phyloP scores from a whole-genome alignment of 1,139 yeast species.

The Sugiyamaella pinicola region DNA sequence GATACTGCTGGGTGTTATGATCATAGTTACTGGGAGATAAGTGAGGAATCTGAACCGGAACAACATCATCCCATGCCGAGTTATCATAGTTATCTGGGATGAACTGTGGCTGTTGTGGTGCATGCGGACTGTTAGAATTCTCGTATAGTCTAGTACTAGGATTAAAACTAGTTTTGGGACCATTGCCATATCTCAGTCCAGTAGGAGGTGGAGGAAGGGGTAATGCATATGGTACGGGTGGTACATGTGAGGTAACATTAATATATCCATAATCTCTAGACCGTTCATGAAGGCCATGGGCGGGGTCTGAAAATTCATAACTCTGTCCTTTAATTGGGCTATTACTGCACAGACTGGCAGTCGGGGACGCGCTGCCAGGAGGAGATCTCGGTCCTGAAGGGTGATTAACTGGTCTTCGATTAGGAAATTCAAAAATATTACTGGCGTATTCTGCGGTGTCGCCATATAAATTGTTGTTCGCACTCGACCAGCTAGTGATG shows the following conservation, averaged over 20 bases:
- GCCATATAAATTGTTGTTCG: not conserved
- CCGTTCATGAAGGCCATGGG: not conserved
- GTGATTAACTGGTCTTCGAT: conserved; percentile 25
- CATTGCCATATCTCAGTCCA: conserved; percentile 1
- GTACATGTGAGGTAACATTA: not conserved
- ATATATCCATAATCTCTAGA: conserved; percentile 1
- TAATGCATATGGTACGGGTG: conserved; percentile 4
- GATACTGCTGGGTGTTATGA: conserved; percentile 1
- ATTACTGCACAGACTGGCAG: not conserved
- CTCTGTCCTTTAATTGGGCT: not conserved
- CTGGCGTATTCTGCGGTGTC: not conserved
- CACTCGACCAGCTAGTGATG: conserved; percentile 1
- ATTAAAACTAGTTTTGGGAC: not conserved
- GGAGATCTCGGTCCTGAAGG: conserved; percentile 26
- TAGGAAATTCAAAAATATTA: conserved; percentile 22
- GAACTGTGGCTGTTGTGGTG: conserved; percentile 9
- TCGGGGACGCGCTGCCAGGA: conserved; percentile 11
- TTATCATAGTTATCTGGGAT: conserved; percentile 20
- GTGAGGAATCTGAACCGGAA: conserved; percentile 23
- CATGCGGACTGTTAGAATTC: not conserved
- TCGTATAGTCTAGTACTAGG: not conserved
- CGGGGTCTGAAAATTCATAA: not conserved
- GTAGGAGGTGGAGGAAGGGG: conserved; percentile 8
- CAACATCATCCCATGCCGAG: conserved; percentile 18
- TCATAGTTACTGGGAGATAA: conserved; percentile 19